Evolutionary conservation across 805 yeast species (phyloP).

Genomic region (Candida dajiaensis): DNA sequence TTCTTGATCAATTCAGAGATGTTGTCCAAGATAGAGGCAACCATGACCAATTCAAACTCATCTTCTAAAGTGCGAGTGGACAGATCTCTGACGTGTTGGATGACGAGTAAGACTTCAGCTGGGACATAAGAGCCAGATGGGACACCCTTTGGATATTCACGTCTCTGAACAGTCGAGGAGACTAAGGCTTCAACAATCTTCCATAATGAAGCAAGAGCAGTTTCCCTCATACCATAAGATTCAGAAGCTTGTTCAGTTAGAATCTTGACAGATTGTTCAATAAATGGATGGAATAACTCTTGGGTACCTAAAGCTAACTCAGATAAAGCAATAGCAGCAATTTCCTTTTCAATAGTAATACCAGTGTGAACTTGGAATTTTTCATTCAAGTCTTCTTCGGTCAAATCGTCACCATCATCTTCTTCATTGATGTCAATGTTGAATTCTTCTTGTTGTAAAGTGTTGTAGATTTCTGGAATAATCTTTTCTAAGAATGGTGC

Average conservation of each 20-base stretch:
- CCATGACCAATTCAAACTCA: conserved; percentile 82
- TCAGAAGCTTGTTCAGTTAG: conserved; percentile 71
- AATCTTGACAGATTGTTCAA: conserved; percentile 60
- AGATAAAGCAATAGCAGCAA: conserved; percentile 83
- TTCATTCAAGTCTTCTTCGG: conserved; percentile 57
- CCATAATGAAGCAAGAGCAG: conserved; percentile 81
- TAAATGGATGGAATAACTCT: conserved; percentile 69
- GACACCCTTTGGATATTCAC: conserved; percentile 56
- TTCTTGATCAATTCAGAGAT: conserved; percentile 60
- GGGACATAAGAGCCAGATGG: conserved; percentile 57
- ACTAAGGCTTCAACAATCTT: conserved; percentile 69
- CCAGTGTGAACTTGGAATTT: conserved; percentile 88
- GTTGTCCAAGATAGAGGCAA: conserved; percentile 69
- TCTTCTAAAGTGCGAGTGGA: conserved; percentile 60
- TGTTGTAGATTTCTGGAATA: conserved; percentile 77
- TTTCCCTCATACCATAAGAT: conserved; percentile 87
- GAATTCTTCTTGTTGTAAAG: conserved; percentile 84
- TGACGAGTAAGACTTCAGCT: conserved; percentile 48
- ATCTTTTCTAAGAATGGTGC: conserved; percentile 78
- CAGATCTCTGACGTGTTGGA: conserved; percentile 59
- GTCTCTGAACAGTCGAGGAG: conserved; percentile 42
- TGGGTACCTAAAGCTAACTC: conserved; percentile 89
- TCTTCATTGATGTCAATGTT: conserved; percentile 53
- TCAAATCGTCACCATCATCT: conserved; percentile 33
- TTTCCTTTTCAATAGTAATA: conserved; percentile 91